A percentile compares a stretch with the other conserved stretches of the same genome.
Conservation (phyloP, 352 stramenopile species). For the Phytophthora sp. region DNA sequence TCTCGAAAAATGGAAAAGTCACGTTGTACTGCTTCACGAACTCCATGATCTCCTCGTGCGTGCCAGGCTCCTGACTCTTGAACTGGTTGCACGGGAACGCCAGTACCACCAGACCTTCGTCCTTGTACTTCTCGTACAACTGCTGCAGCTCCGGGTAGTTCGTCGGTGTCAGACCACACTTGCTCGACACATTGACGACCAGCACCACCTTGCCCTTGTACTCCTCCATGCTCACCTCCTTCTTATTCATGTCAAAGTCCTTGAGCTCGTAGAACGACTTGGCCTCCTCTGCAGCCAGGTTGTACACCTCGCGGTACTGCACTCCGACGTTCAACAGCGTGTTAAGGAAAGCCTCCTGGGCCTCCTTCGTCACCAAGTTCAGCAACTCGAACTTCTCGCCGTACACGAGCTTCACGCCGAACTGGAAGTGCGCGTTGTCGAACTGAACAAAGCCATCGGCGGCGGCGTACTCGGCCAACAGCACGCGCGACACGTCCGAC, state of each 20-base stretch:
- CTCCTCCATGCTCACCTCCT: constrained; percentile 62
- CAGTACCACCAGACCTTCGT: constrained; percentile 63
- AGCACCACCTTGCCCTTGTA: constrained; percentile 71
- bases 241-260: constrained; percentile 69
- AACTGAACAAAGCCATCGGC: constrained; percentile 49
- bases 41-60: constrained; percentile 76
- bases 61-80: constrained; percentile 30
- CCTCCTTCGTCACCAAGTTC: constrained; percentile 44
- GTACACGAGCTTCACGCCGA: constrained; percentile 52
- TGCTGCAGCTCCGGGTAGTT: constrained; percentile 88
- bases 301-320: constrained; percentile 57
- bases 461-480: constrained; percentile 36
- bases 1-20: constrained; percentile 51
- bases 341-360: constrained; percentile 56
- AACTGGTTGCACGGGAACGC: constrained; percentile 92
- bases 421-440: constrained; percentile 48
- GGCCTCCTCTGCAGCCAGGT: constrained; percentile 36
- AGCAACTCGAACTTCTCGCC: constrained; percentile 52
- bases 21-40: constrained; percentile 63
- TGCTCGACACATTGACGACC: constrained; percentile 82
- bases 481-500: constrained; percentile 36
- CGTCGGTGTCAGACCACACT: constrained; percentile 80
- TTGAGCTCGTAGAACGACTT: constrained; percentile 81
- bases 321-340: constrained; percentile 55
- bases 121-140: constrained; percentile 68